Evolutionary conservation across 2,329 filamentous ascomycete species (phyloP).

Genomic region (Hypoxylon sp.): DNA sequence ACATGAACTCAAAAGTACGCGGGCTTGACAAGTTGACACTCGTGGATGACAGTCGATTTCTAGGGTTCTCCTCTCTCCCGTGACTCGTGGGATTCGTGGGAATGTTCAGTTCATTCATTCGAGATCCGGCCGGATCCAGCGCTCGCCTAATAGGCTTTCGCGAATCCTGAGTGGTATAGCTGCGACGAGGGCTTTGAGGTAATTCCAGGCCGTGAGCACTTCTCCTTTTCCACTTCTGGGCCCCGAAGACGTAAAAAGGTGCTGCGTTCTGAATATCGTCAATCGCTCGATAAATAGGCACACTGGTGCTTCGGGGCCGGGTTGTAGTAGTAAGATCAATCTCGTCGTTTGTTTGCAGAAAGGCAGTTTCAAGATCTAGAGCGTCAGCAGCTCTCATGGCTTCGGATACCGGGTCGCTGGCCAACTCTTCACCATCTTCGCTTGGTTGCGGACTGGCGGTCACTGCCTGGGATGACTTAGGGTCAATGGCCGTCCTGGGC

Average conservation of each 20-base stretch:
- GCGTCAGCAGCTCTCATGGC: conserved; percentile 73
- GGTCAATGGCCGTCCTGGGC: conserved; percentile 14
- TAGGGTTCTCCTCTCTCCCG: conserved; percentile 27
- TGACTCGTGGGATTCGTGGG: conserved; percentile 24
- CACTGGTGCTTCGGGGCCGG: conserved; percentile 65
- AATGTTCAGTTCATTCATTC: conserved; percentile 14
- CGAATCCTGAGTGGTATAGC: conserved; percentile 19
- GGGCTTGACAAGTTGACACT: conserved; percentile 43
- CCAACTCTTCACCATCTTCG: conserved; percentile 33
- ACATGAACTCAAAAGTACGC: conserved; percentile 42
- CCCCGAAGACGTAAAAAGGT: conserved; percentile 66
- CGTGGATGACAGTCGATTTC: conserved; percentile 32
- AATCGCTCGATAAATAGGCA: conserved; percentile 63
- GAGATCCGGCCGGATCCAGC: conserved; percentile 12
- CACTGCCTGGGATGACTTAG: conserved; percentile 21
- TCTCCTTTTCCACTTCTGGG: conserved; percentile 40
- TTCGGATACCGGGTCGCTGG: conserved; percentile 66
- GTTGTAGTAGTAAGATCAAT: conserved; percentile 61
- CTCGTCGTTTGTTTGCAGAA: conserved; percentile 65
- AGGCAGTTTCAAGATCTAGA: conserved; percentile 69
- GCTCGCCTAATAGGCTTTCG: conserved; percentile 36
- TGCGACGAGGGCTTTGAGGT: conserved; percentile 17
- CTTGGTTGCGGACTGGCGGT: conserved; percentile 38
- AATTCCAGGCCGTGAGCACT: conserved; percentile 13
- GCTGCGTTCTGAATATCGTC: conserved; percentile 62